phyloP scores from a whole-genome alignment of 352 stramenopile genomes.

The Aphanomyces astaci region DNA sequence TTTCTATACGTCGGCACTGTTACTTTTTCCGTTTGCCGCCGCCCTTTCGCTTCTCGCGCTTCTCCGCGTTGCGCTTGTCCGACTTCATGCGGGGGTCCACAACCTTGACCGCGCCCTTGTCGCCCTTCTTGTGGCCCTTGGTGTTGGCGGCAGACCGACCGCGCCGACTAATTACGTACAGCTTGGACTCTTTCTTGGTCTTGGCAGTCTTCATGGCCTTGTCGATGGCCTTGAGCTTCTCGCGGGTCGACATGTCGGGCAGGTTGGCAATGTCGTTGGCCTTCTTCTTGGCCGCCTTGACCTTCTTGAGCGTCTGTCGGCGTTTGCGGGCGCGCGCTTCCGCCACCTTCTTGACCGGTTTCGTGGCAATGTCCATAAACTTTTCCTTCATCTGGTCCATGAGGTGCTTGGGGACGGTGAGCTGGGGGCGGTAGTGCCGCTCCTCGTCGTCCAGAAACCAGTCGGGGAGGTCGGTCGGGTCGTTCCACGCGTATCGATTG shows the following conservation, averaged over 20 bases:
- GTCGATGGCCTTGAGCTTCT: slow-evolving; percentile 98
- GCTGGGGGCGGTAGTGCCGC: slow-evolving; percentile 96
- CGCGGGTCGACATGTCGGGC: slow-evolving; percentile 94
- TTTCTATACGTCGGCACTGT: not conserved
- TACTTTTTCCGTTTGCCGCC: slow-evolving; percentile 33
- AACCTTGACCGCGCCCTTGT: slow-evolving; percentile 89
- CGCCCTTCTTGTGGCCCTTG: slow-evolving; percentile 68
- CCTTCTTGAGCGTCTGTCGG: slow-evolving; percentile 88
- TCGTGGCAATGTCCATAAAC: slow-evolving; percentile 93
- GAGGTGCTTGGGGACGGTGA: slow-evolving; percentile 94
- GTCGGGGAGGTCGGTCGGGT: slow-evolving; percentile 91
- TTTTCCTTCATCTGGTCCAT: slow-evolving; percentile 97
- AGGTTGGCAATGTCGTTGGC: slow-evolving; percentile 93
- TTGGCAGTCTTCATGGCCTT: slow-evolving; percentile 92
- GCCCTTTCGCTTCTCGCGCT: slow-evolving; percentile 63
- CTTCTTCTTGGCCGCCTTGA: slow-evolving; percentile 97
- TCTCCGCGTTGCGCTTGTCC: slow-evolving; percentile 87
- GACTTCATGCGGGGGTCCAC: slow-evolving; percentile 98
- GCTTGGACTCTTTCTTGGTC: slow-evolving; percentile 89
- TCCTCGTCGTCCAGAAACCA: slow-evolving; percentile 97
- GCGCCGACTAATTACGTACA: slow-evolving; percentile 93
- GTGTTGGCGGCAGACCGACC: slow-evolving; percentile 41
- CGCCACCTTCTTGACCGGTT: slow-evolving; percentile 98
- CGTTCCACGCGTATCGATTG: slow-evolving; percentile 99
- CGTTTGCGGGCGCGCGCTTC: slow-evolving; percentile 96